phyloP scores from a whole-genome alignment of 495 filamentous ascomycete genomes.

The Achaetomiella virescens region DNA sequence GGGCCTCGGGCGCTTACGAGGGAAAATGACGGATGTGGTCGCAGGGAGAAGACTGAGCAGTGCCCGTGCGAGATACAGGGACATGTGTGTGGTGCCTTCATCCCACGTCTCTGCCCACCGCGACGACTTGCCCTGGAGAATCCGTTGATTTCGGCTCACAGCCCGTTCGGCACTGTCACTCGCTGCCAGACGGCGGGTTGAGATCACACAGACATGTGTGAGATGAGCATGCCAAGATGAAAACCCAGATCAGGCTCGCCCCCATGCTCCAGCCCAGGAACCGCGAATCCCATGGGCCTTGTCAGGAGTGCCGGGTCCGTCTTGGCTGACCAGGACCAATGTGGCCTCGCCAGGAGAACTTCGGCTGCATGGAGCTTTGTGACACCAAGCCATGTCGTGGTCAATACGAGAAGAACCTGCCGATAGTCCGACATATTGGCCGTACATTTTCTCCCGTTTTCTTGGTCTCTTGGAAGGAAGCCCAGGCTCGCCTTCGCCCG shows the following conservation, averaged over 20 bases:
- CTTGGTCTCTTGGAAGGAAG: too few relatives aligned
- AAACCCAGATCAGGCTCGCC: conserved; percentile 7
- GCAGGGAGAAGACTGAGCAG: neutral
- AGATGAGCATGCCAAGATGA: conserved; percentile 3
- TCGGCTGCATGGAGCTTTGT: neutral
- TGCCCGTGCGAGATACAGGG: neutral
- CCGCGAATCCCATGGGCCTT: neutral
- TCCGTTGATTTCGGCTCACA: neutral
- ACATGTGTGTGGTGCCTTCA: neutral
- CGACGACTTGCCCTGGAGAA: neutral
- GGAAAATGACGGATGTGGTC: neutral
- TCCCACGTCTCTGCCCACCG: neutral
- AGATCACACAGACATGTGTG: neutral
- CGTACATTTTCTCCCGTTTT: too few relatives aligned
- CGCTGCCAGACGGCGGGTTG: neutral
- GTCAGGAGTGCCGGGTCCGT: neutral
- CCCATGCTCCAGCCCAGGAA: conserved; percentile 5
- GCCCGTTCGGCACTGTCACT: too few relatives aligned
- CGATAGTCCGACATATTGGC: too few relatives aligned
- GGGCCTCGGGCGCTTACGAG: neutral
- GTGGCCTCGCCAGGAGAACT: neutral
- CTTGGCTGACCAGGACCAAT: conserved; percentile 1
- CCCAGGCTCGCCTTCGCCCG: neutral
- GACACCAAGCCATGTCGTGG: neutral
- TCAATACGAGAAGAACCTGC: conserved; percentile 3